Evolutionary conservation across 495 filamentous ascomycete genomes (phyloP), one percentile per base, ranked within the genome.

Genomic region (Entonaema liquescens): DNA sequence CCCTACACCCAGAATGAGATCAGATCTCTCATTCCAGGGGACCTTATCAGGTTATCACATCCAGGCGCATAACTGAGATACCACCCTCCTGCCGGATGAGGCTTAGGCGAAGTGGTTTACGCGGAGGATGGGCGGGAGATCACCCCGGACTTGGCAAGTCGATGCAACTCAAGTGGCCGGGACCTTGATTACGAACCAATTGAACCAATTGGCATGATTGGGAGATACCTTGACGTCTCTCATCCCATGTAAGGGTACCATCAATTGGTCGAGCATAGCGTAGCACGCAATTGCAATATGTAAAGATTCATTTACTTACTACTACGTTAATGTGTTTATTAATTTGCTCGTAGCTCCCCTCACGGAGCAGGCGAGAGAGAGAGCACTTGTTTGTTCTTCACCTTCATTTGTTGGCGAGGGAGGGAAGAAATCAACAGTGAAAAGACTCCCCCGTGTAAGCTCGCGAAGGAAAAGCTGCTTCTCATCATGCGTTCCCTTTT

Each of bases 91-190:
- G 65, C 70, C 70, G 19, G 50, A 65, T 56, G 2, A 15, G 57
- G 70, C 21, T 26, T 73, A 73, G 61, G 42, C 17, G 52, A 62
- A 7, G 70, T 73, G 33, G 29, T 19, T 62, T 13, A 65, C 50
- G 40, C 40, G 52, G 62, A 62, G 70, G 81, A 74, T 74, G 71
- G 35, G 67, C 71, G 71, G 71, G 67, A 74, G 71, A 74, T 74
- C 71, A 66, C 71, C 67, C 71, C 67, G 67, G 66, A 74, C 71
- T 67, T 64, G 67, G 71, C 71, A 74, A 63, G 58, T 74, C 71
- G 55, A 60, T 31, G 53, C 59, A 67, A 35, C 59, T 33, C 57
- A 21, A 70, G 53, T 61, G 71, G 67, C n/a, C 21, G 57, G 54
- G 62, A 59, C 35, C 47, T 54, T 63, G 67, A 67, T 74, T 70